A percentile compares a stretch with the other conserved stretches of the same genome.
Conservation (phyloP, 306 rosid species). For the Abrus precatorius region DNA sequence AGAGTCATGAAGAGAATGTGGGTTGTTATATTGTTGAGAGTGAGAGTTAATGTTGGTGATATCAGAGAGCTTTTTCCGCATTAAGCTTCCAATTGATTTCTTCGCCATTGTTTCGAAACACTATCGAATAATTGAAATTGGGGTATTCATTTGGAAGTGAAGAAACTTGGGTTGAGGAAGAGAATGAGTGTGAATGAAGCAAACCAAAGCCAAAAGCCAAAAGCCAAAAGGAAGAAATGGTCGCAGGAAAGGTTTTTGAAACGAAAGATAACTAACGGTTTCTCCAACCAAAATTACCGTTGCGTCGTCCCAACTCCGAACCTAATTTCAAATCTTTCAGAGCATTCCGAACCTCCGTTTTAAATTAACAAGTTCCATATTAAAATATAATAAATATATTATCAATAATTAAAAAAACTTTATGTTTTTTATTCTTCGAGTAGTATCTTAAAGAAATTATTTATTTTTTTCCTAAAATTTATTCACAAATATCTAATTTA, state of each 20-base stretch:
- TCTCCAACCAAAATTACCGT: constrained; percentile 46
- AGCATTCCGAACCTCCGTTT: constrained; percentile 42
- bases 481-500: neutral
- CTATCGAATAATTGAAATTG: constrained; percentile 16
- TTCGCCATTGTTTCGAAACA: constrained; percentile 50
- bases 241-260: no score
- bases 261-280: constrained; percentile 54
- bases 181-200: constrained; percentile 21
- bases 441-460: no score
- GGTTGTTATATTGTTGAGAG: constrained; percentile 37
- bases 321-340: constrained; percentile 53
- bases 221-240: neutral
- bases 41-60: constrained; percentile 75
- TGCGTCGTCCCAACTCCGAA: neutral
- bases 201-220: neutral
- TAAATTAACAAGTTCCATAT: neutral
- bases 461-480: neutral
- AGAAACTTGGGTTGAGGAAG: neutral
- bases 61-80: constrained; percentile 82
- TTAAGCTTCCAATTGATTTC: constrained; percentile 66
- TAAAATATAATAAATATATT: no score
- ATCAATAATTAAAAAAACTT: no score
- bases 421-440: no score
- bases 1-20: neutral
- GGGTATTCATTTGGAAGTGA: constrained; percentile 21